Base-by-base conservation (phyloP, 768 basidiomycete genomes). In the Hebeloma cylindrosporum region DNA sequence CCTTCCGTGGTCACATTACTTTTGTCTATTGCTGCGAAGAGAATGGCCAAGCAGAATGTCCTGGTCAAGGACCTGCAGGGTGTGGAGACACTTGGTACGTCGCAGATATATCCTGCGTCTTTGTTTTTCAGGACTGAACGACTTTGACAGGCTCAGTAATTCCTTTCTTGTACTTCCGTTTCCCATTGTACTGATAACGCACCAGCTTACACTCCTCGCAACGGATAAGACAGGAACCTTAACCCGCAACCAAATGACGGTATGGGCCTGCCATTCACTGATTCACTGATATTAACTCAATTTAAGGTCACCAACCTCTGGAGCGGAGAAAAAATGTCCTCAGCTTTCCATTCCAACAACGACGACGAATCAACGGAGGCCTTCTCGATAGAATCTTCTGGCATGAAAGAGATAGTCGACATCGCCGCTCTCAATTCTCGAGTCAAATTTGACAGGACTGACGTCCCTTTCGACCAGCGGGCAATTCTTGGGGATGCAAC, bases 51-150 rank as follows among this genome's bases (percentile, higher is more conserved):
- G 17, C 80, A 82, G 60, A 83, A 84, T 48, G 82, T 85, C 4
- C 68, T 85, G n/a, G 82, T 84, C 13, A 85, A 85, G 52, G 81
- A 83, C 53, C 59, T 85, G n/a, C 82, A 84, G 58, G 82, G 82
- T 30, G 82, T 85, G 0, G 83, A 85, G 58, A 84, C 83, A 2
- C 67, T 85, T 13, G 82, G 82, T 73, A 53, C 76, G 61, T 48
- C 34, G 45, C 20, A 11, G 22, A 9, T 5, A 5, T 7, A 30
- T 16, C 36, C 5, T 80, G 56, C 11, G 8, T 21, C 5, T 16
- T 8, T 30, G 18, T 13, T 5, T 22, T 42, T 18, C 20, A 28
- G 31, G n/a, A 45, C 35, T 50, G 16, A 52, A 25, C 80, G 54
- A 78, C 79, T 59, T 82, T 77, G 9, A 23, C 38, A 72, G 72